Percentiles rank a stretch among this genome's conserved stretches.
Evolutionary conservation across 2,329 filamentous ascomycete species (phyloP).

Genomic region (Neodidymelliopsis sp.): DNA sequence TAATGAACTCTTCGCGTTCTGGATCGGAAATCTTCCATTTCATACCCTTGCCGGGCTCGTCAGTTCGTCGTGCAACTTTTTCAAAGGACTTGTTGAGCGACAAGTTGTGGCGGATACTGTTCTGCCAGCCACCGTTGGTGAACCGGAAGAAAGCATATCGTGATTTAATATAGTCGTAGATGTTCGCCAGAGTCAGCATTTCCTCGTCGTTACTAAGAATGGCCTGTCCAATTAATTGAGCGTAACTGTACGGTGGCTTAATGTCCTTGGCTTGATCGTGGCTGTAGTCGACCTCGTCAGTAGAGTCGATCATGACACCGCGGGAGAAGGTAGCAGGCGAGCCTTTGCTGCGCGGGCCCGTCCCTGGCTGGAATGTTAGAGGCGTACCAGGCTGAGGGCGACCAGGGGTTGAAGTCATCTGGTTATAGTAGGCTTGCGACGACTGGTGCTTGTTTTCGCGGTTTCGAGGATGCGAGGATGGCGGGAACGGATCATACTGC

Average conservation of each 20-base stretch:
- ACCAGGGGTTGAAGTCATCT: conserved; percentile 48
- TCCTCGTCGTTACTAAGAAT: conserved; percentile 87
- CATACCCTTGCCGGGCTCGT: conserved; percentile 98
- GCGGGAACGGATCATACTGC: conserved; percentile 48
- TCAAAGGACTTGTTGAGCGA: conserved; percentile 94
- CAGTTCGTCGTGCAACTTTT: conserved; percentile 89
- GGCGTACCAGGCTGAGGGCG: conserved; percentile 44
- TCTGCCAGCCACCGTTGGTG: conserved; percentile 92
- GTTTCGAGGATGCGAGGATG: conserved; percentile 42
- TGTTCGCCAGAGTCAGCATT: conserved; percentile 88
- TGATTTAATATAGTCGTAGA: conserved; percentile 91
- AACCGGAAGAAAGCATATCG: conserved; percentile 94
- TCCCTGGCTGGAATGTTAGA: conserved; percentile 46
- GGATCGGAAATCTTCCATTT: conserved; percentile 95
- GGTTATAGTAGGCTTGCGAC: conserved; percentile 41
- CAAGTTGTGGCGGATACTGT: conserved; percentile 95
- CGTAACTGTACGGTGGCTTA: conserved; percentile 96
- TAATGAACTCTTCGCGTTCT: conserved; percentile 84
- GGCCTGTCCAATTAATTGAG: conserved; percentile 94
- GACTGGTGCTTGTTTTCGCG: conserved; percentile 39
- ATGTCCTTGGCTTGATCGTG: conserved; percentile 85
- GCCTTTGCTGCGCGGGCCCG: conserved; percentile 49
- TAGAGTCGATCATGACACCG: conserved; percentile 60
- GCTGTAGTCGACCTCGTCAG: conserved; percentile 75
- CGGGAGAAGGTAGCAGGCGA: conserved; percentile 59